These are phyloP conservation scores for Malus sieversii DNA, from an alignment of 306 rosid genomes.

Conservation along the genomic window DNA sequence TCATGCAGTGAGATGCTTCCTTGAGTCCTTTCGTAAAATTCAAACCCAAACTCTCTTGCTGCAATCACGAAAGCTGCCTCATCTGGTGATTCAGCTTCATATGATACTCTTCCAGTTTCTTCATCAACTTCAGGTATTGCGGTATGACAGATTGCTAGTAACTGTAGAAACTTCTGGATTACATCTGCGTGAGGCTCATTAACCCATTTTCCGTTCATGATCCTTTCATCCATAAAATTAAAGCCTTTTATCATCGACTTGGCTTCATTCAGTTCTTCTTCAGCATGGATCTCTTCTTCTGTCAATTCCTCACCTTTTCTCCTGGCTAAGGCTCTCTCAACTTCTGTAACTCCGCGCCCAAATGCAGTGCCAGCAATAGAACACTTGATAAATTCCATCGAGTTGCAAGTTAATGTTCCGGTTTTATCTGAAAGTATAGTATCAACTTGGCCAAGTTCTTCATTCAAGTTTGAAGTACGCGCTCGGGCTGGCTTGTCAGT, in stretches of 20 bases:
- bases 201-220: slow-evolving; percentile 74
- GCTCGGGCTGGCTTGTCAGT: slow-evolving; percentile 86
- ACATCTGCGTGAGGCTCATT: slow-evolving; percentile 55
- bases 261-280: slow-evolving; percentile 28
- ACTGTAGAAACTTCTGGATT: slow-evolving; percentile 57
- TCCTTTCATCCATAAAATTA: slow-evolving; percentile 82
- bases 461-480: slow-evolving; percentile 93
- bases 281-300: slow-evolving; percentile 25
- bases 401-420: slow-evolving; percentile 94
- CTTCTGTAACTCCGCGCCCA: slow-evolving; percentile 84
- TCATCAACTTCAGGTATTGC: slow-evolving; percentile 92
- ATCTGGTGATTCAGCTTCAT: slow-evolving; percentile 99
- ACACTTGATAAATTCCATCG: slow-evolving; percentile 97
- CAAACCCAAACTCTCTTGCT: slow-evolving; percentile 92
- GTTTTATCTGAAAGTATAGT: slow-evolving; percentile 96
- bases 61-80: slow-evolving; percentile 98
- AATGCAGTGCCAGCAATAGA: slow-evolving; percentile 82
- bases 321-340: slow-evolving; percentile 77
- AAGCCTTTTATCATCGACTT: slow-evolving; percentile 67
- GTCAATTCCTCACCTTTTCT: slow-evolving; percentile 36
- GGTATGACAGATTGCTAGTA: slow-evolving; percentile 85
- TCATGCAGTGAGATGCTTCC: slow-evolving; percentile 57
- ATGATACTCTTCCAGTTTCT: slow-evolving; percentile 60
- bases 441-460: slow-evolving; percentile 98
- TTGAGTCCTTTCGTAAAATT: slow-evolving; percentile 72